Percentiles rank a stretch among this genome's conserved stretches.
Conservation (phyloP, 331 rosid species). For the Stylosanthes scabra region DNA sequence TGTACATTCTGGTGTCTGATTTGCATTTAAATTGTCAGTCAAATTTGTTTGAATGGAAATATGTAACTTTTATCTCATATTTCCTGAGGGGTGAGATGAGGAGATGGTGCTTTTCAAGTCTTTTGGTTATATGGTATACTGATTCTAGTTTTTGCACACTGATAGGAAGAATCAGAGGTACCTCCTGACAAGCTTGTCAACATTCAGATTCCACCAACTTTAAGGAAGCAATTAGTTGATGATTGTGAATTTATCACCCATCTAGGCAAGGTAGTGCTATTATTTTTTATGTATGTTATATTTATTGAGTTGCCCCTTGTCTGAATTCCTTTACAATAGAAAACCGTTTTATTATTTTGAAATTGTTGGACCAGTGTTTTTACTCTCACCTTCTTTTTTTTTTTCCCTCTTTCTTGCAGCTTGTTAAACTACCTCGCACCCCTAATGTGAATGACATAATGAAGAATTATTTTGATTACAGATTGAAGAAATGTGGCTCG, state of each 20-base stretch:
- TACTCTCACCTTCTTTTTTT: background rate
- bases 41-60: slow-evolving; percentile 31
- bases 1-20: too few species aligned
- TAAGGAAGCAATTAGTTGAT: slow-evolving; percentile 86
- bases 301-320: slow-evolving; percentile 12
- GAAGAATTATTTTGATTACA: slow-evolving; percentile 70
- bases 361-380: slow-evolving; percentile 35
- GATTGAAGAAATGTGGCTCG: slow-evolving; percentile 67
- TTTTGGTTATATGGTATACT: slow-evolving; percentile 24
- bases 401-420: slow-evolving; percentile 53
- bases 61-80: slow-evolving; percentile 13
- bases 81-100: slow-evolving; percentile 8
- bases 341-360: slow-evolving; percentile 25
- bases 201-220: slow-evolving; percentile 67
- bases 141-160: slow-evolving; percentile 32
- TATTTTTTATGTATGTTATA: slow-evolving; percentile 13
- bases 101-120: slow-evolving; percentile 10
- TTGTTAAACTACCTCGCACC: slow-evolving; percentile 85
- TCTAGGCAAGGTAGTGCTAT: slow-evolving; percentile 76
- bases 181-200: slow-evolving; percentile 60
- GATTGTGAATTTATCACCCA: slow-evolving; percentile 80
- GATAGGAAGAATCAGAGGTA: slow-evolving; percentile 50
- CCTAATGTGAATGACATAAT: slow-evolving; percentile 82
- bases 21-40: slow-evolving; percentile 3
- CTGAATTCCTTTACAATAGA: slow-evolving; percentile 14